Conservation (phyloP, 371 early-diverging fungal genomes). For the Mucor indicus region DNA sequence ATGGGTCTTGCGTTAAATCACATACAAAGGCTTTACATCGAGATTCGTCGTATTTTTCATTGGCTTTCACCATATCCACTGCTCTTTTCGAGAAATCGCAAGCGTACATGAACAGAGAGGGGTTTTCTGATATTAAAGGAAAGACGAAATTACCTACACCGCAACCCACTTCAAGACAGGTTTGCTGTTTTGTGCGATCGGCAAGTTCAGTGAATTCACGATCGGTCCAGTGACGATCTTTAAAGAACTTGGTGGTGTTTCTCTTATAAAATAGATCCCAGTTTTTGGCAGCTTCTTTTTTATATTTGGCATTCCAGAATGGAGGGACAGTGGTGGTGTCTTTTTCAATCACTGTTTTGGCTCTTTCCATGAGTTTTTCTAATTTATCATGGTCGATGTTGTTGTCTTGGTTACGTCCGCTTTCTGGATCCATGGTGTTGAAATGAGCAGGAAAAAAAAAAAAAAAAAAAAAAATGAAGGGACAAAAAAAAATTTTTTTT, state of each 20-base stretch:
- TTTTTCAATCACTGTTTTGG: slow-evolving; percentile 60
- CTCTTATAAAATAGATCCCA: slow-evolving; percentile 92
- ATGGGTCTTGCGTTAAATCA: slow-evolving; percentile 68
- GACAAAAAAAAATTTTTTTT: no score
- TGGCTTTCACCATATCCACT: slow-evolving; percentile 72
- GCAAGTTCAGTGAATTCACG: slow-evolving; percentile 89
- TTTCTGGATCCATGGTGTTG: no score
- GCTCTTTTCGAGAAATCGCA: slow-evolving; percentile 86
- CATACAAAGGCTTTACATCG: slow-evolving; percentile 83
- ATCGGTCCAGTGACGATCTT: slow-evolving; percentile 95
- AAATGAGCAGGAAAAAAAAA: no score
- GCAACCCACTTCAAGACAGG: slow-evolving; percentile 82
- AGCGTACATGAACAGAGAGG: slow-evolving; percentile 69
- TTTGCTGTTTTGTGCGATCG: slow-evolving; percentile 22
- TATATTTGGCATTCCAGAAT: slow-evolving; percentile 84
- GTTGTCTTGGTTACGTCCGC: background rate
- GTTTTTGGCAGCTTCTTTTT: slow-evolving; percentile 76
- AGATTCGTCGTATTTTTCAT: slow-evolving; percentile 55
- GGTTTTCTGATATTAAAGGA: slow-evolving; percentile 80
- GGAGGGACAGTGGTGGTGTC: slow-evolving; percentile 66
- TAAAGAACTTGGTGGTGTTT: slow-evolving; percentile 91
- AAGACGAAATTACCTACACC: slow-evolving; percentile 97
- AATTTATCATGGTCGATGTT: slow-evolving; percentile 34
- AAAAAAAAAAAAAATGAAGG: no score
- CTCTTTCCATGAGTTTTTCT: slow-evolving; percentile 53